Evolutionary conservation across 768 basidiomycete genomes (phyloP).

Genomic region (Suillus brevipes): DNA sequence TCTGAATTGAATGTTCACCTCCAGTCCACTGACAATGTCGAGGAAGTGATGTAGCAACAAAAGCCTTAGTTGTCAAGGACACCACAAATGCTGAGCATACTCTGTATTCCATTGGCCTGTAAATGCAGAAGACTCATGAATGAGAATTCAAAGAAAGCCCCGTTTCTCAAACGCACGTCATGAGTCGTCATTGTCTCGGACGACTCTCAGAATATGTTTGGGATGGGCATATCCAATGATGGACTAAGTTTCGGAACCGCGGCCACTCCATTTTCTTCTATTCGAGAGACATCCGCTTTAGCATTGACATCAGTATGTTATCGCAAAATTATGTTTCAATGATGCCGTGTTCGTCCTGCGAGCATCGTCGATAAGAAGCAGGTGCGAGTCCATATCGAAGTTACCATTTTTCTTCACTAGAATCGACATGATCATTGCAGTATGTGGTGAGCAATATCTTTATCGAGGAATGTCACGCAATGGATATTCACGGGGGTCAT

Average conservation of each 20-base stretch:
- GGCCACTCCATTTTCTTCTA: neutral
- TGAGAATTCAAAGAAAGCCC: neutral
- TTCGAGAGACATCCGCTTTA: neutral
- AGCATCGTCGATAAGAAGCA: conserved; percentile 98
- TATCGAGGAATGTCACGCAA: neutral
- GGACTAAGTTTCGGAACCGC: neutral
- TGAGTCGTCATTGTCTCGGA: neutral
- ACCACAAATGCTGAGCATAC: neutral
- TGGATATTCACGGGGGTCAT: neutral
- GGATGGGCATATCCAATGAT: neutral
- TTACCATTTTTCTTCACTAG: conserved; percentile 4
- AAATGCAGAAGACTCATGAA: neutral
- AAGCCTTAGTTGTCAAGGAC: neutral
- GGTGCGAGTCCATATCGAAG: conserved; percentile 39
- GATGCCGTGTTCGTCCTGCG: conserved; percentile 74
- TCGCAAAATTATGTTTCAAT: neutral
- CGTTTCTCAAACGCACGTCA: neutral
- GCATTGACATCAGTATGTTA: neutral
- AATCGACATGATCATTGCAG: conserved; percentile 30
- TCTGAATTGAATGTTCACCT: neutral
- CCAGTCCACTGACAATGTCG: neutral
- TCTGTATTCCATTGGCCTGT: neutral
- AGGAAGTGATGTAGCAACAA: neutral
- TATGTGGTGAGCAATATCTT: conserved; percentile 56
- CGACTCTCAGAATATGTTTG: neutral